These are phyloP conservation scores for Penicillium waksmanii DNA, from an alignment of 495 filamentous ascomycete genomes.

Conservation along the genomic window DNA sequence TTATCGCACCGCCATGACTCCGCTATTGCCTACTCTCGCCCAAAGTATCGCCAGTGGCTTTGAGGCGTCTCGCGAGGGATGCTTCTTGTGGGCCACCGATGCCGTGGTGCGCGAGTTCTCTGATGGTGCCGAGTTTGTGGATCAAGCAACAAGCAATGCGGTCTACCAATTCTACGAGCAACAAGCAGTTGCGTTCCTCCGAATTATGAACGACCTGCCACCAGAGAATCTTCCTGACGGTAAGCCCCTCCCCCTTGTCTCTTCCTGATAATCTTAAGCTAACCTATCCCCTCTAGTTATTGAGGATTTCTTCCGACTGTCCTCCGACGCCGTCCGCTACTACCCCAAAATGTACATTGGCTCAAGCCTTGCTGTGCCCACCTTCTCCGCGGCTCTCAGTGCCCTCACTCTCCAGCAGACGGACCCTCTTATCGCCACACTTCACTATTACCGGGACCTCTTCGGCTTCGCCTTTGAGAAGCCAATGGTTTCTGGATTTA, in stretches of 20 bases:
- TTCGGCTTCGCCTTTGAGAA: constrained; percentile 83
- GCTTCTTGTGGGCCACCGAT: constrained; percentile 96
- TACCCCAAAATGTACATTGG: constrained; percentile 81
- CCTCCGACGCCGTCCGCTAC: constrained; percentile 87
- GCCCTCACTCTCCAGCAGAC: constrained; percentile 86
- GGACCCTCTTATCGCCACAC: constrained; percentile 84
- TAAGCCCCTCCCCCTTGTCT: constrained; percentile 32
- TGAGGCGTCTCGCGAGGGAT: constrained; percentile 83
- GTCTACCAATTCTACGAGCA: constrained; percentile 95
- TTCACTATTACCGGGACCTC: constrained; percentile 93
- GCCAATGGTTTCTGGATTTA: constrained; percentile 72
- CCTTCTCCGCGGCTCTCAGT: constrained; percentile 83
- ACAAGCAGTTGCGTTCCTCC: constrained; percentile 84
- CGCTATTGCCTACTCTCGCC: constrained; percentile 81
- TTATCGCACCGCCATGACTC: constrained; percentile 85
- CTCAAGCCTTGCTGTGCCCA: constrained; percentile 74
- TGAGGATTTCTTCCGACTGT: constrained; percentile 96
- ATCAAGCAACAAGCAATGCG: constrained; percentile 76
- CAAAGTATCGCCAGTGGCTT: constrained; percentile 86
- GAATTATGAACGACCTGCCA: constrained; percentile 81
- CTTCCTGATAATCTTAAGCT: background rate
- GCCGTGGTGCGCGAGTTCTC: constrained; percentile 95
- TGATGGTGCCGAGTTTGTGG: constrained; percentile 82
- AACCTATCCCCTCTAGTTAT: constrained; percentile 62
- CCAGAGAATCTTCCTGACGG: constrained; percentile 88